Evolutionary conservation across 306 rosid species (phyloP).

Genomic region (Vicia sativa): DNA sequence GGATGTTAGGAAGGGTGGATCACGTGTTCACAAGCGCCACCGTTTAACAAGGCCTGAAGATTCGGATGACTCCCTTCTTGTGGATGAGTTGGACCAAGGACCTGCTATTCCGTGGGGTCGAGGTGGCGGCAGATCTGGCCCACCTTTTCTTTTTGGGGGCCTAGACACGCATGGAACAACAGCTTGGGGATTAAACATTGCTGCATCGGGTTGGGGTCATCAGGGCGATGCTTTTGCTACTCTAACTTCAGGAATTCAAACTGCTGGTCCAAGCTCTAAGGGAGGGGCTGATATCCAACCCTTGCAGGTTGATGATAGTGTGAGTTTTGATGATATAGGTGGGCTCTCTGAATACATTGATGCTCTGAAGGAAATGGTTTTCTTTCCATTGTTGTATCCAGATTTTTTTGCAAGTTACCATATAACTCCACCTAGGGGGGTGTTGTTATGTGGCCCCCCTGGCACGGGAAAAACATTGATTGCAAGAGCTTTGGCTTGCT

Average conservation of each 20-base stretch:
- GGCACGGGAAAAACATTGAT: conserved; percentile 97
- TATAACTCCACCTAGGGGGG: conserved; percentile 98
- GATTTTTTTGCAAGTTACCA: conserved; percentile 96
- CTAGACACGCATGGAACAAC: conserved; percentile 87
- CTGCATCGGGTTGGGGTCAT: conserved; percentile 99
- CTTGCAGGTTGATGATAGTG: conserved; percentile 93
- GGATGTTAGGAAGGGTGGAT: conserved; percentile 91
- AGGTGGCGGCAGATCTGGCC: conserved; percentile 86
- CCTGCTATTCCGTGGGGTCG: conserved; percentile 95
- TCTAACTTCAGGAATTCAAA: conserved; percentile 91
- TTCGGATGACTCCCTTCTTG: conserved; percentile 97
- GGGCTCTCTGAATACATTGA: conserved; percentile 90
- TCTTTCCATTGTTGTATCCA: conserved; percentile 93
- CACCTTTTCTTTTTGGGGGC: conserved; percentile 96
- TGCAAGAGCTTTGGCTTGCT: conserved; percentile 96
- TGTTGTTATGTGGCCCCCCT: conserved; percentile 96
- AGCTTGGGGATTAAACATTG: conserved; percentile 87
- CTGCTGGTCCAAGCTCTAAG: conserved; percentile 99
- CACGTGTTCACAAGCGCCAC: conserved; percentile 92
- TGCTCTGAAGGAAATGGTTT: conserved; percentile 97
- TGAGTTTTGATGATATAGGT: conserved; percentile 92
- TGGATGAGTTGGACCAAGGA: conserved; percentile 95
- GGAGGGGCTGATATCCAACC: conserved; percentile 99
- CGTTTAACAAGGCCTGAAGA: conserved; percentile 81
- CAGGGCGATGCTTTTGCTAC: conserved; percentile 85